Evolutionary conservation across 2,329 filamentous ascomycete species (phyloP), one percentile per base, ranked within the genome.

Genomic region (Xylariaceae sp.): DNA sequence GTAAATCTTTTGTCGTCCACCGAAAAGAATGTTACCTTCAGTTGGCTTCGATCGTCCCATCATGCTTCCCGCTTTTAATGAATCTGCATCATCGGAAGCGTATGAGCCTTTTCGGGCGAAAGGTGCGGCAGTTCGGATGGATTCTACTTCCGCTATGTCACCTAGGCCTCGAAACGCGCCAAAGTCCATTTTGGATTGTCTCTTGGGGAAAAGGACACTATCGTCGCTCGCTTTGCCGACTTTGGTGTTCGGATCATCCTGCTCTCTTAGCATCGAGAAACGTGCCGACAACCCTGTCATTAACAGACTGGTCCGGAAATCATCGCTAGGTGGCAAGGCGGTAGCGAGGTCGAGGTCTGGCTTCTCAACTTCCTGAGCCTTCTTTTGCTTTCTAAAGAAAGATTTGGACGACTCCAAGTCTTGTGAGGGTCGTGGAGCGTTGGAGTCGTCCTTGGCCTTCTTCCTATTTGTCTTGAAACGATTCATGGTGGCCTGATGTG

Each of bases 261-360:
- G 91, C 64, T 96, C 91, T 56, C 89, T 76, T 24, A 97, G 71
- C 91, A 97, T 97, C 53, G 91, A 97, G 64, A 98, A 98, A 6
- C 93, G 83, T 11, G 90, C 89, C 0, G 91, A 97, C 4, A 98
- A 75, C 32, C 90, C 91, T 1, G 89, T 90, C 91, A 98, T 95
- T 48, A 98, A 73, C 44, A 98, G 70, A 71, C 93, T 97, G 3
- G 93, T 98, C 43, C 93, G 81, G 64, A 98, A 97, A 59, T 97
- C 85, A 64, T 97, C 89, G 35, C 72, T 83, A 0, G 89, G 75
- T 1, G 93, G 93, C 2, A 98, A 71, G 1, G 81, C 90, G 11
- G 72, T 71, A 3, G 81, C 64, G 11, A 97, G 70, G 56, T 97
- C 85, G 35, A 96, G 65, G 47, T 87, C 77, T 44, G 69, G 72